A percentile compares a stretch with the other conserved stretches of the same genome.
Conservation (phyloP, 2,329 filamentous ascomycete species). For the Ophiostoma australiae region DNA sequence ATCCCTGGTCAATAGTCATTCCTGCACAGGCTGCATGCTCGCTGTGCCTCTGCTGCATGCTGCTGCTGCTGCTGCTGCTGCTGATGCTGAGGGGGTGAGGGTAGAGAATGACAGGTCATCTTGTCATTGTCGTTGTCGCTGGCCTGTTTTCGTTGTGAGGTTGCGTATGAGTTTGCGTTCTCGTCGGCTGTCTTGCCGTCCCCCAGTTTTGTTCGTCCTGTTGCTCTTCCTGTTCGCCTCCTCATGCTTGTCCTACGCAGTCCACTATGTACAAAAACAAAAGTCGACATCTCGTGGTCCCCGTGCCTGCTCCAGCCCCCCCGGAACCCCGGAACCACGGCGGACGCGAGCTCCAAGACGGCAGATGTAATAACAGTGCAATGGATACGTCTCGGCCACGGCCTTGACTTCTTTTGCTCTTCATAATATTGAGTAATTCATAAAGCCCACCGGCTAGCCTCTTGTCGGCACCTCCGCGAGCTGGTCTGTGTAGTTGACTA, state of each 20-base stretch:
- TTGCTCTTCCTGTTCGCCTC: not conserved
- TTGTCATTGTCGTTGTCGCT: not conserved
- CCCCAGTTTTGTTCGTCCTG: not conserved
- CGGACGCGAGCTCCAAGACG: not conserved
- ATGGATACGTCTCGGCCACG: not conserved
- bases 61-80: not conserved
- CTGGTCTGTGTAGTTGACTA: not conserved
- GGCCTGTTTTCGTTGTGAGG: not conserved
- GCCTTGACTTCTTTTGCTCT: not conserved
- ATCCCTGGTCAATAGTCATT: not conserved
- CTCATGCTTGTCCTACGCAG: not conserved
- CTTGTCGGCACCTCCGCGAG: not conserved
- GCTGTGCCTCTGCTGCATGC: too few relatives aligned
- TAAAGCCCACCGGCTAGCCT: not conserved
- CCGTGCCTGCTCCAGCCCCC: not conserved
- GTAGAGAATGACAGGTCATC: constrained; percentile 8
- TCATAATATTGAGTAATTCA: not conserved
- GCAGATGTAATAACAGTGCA: not conserved
- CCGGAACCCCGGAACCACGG: not conserved
- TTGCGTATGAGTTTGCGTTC: not conserved
- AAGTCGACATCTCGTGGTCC: not conserved
- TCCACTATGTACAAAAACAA: not conserved
- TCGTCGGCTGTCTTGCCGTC: not conserved
- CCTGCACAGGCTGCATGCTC: not conserved
- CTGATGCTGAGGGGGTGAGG: not conserved